Evolutionary conservation across 805 yeast species (phyloP).

Genomic region (Pichia phayaonensis): DNA sequence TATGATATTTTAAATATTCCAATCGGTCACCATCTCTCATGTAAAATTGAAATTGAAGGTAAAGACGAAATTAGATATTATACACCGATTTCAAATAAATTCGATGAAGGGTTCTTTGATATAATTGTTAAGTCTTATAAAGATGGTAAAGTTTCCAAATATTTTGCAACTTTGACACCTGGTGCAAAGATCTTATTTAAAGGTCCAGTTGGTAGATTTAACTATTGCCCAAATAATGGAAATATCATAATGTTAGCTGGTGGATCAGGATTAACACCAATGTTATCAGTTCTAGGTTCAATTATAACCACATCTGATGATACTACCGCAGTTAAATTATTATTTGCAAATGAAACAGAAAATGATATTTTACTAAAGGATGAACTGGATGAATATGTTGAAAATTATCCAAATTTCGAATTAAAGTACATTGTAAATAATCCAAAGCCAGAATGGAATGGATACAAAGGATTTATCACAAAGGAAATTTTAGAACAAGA

Average conservation of each 20-base stretch:
- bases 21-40: slow-evolving; percentile 69
- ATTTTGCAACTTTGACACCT: slow-evolving; percentile 54
- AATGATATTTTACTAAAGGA: slow-evolving; percentile 67
- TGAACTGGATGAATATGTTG: slow-evolving; percentile 64
- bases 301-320: slow-evolving; percentile 66
- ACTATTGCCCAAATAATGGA: slow-evolving; percentile 50
- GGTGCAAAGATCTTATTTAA: slow-evolving; percentile 65
- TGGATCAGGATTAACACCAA: slow-evolving; percentile 88
- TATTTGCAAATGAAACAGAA: slow-evolving; percentile 69
- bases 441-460: slow-evolving; percentile 46
- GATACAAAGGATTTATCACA: slow-evolving; percentile 49
- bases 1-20: slow-evolving; percentile 60
- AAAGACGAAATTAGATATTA: slow-evolving; percentile 58
- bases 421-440: slow-evolving; percentile 51
- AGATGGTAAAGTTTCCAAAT: slow-evolving; percentile 61
- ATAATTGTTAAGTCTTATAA: slow-evolving; percentile 69
- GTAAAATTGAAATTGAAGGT: slow-evolving; percentile 39
- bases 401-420: slow-evolving; percentile 52
- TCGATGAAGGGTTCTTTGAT: slow-evolving; percentile 69
- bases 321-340: slow-evolving; percentile 48
- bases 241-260: slow-evolving; percentile 71
- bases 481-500: slow-evolving; percentile 46
- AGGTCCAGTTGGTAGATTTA: slow-evolving; percentile 75
- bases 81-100: slow-evolving; percentile 66
- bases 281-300: slow-evolving; percentile 68